phyloP scores from a whole-genome alignment of 1,139 yeast genomes.

The Pichia sp. region DNA sequence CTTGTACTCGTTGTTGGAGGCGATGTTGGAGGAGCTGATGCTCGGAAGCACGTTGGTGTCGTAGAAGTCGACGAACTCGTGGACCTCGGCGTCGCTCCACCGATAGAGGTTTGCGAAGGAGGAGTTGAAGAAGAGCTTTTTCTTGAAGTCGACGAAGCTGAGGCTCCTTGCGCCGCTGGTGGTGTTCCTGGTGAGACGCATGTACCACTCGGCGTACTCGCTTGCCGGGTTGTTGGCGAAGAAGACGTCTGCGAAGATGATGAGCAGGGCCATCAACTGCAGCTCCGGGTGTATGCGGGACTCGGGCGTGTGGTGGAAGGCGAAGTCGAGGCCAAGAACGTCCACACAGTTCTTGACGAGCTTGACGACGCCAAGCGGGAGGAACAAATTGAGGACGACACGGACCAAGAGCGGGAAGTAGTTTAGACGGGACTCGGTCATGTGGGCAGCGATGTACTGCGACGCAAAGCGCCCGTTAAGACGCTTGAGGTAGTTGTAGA shows the following conservation, averaged over 20 bases:
- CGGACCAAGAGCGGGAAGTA: slow-evolving; percentile 26
- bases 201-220: slow-evolving; percentile 14
- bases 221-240: slow-evolving; percentile 24
- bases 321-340: slow-evolving; percentile 11
- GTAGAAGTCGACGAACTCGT: slow-evolving; percentile 41
- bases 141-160: slow-evolving; percentile 29
- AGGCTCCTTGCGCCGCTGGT: slow-evolving; percentile 17
- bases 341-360: slow-evolving; percentile 21
- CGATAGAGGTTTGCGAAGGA: slow-evolving; percentile 31
- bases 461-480: slow-evolving; percentile 5
- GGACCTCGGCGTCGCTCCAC: slow-evolving; percentile 40
- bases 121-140: slow-evolving; percentile 24
- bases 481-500: slow-evolving; percentile 11
- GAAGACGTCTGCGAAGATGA: slow-evolving; percentile 29
- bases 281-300: slow-evolving; percentile 27
- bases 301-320: background rate
- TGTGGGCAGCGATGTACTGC: background rate
- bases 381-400: slow-evolving; percentile 18
- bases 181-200: background rate
- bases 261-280: slow-evolving; percentile 21
- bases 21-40: slow-evolving; percentile 20
- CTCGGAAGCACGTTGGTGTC: slow-evolving; percentile 32
- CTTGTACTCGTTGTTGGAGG: slow-evolving; percentile 10
- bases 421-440: slow-evolving; percentile 14
- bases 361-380: slow-evolving; percentile 29